phyloP scores from a whole-genome alignment of 1,284 basidiomycete genomes.

The Melampsora abietis-canadensis region DNA sequence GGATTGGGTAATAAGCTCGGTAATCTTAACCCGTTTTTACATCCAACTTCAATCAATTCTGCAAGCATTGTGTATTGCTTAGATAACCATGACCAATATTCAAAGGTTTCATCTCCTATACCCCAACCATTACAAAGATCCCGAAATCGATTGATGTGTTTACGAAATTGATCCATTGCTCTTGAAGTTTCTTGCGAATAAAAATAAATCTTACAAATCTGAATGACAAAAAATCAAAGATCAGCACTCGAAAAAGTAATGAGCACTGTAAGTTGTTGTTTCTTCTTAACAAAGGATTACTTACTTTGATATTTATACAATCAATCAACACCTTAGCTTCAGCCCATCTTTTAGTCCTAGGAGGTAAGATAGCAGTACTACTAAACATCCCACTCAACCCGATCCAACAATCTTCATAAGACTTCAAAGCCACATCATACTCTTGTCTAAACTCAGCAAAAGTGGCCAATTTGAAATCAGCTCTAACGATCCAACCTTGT shows the following conservation, averaged over 20 bases:
- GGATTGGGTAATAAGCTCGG: constrained; percentile 63
- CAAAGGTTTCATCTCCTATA: constrained; percentile 93
- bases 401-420: constrained; percentile 81
- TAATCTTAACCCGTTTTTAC: constrained; percentile 61
- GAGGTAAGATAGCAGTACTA: constrained; percentile 76
- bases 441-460: constrained; percentile 92
- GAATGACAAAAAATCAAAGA: constrained; percentile 3
- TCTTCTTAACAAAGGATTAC: constrained; percentile 38
- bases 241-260: background rate
- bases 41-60: constrained; percentile 78
- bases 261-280: background rate
- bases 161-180: constrained; percentile 73
- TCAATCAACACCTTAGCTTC: constrained; percentile 95
- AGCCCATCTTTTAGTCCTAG: constrained; percentile 93
- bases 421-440: constrained; percentile 81
- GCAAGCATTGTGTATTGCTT: constrained; percentile 86
- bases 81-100: constrained; percentile 94
- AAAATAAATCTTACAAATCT: constrained; percentile 82
- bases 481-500: constrained; percentile 91
- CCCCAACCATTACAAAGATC: constrained; percentile 90
- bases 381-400: constrained; percentile 79
- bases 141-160: constrained; percentile 77
- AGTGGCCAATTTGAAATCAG: constrained; percentile 93
- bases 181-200: constrained; percentile 78
- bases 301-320: constrained; percentile 78